Conservation (phyloP, 2,329 filamentous ascomycete species). For the Alternaria sp. region DNA sequence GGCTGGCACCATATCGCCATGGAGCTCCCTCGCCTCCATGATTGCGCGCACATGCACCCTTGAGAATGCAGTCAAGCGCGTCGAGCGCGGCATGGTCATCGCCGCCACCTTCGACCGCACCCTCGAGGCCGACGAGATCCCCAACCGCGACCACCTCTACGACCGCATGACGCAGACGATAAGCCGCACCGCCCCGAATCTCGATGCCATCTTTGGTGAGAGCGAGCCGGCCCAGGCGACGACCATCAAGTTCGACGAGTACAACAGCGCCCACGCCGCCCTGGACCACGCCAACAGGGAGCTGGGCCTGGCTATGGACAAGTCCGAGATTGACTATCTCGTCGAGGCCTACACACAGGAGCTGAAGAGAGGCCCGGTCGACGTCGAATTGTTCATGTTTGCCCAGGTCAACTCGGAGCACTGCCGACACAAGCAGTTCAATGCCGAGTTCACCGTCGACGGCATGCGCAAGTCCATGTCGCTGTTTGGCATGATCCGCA, state of each 20-base stretch:
- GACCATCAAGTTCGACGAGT: slow-evolving; percentile 74
- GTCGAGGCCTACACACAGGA: slow-evolving; percentile 80
- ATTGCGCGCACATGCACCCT: slow-evolving; percentile 93
- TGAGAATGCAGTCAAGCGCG: slow-evolving; percentile 73
- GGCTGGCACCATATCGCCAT: slow-evolving; percentile 86
- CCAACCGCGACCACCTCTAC: slow-evolving; percentile 76
- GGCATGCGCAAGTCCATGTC: slow-evolving; percentile 80
- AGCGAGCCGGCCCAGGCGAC: slow-evolving; percentile 70
- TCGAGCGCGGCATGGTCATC: slow-evolving; percentile 87
- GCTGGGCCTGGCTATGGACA: slow-evolving; percentile 85
- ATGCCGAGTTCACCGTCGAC: slow-evolving; percentile 95
- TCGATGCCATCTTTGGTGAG: slow-evolving; percentile 82
- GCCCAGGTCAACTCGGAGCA: slow-evolving; percentile 99
- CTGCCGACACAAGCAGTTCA: slow-evolving; percentile 90
- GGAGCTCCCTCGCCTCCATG: slow-evolving; percentile 95
- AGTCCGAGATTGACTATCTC: slow-evolving; percentile 90
- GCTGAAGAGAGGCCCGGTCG: slow-evolving; percentile 74
- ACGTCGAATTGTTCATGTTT: slow-evolving; percentile 99
- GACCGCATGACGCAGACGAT: slow-evolving; percentile 97
- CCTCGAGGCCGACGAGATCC: slow-evolving; percentile 61
- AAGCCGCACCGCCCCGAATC: slow-evolving; percentile 70
- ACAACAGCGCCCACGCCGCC: slow-evolving; percentile 71
- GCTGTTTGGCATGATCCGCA: slow-evolving; percentile 95
- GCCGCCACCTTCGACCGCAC: slow-evolving; percentile 68
- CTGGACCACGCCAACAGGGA: slow-evolving; percentile 85